Evolutionary conservation across 2,329 filamentous ascomycete species (phyloP).

Genomic region (Blastomyces parvus): DNA sequence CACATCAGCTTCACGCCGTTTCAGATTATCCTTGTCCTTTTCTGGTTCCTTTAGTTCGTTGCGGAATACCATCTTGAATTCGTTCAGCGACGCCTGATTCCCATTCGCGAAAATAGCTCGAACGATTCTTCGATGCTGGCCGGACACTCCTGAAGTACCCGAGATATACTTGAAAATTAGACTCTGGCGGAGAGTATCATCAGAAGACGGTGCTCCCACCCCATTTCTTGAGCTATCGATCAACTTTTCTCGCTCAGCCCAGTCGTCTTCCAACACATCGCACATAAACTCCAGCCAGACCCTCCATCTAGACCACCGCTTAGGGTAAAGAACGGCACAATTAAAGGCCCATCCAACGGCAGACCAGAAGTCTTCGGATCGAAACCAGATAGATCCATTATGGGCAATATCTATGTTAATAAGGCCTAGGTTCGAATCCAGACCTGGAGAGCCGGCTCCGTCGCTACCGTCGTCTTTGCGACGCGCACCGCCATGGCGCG

Average conservation of each 20-base stretch:
- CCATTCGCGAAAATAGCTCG: slow-evolving; percentile 42
- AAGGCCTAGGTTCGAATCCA: slow-evolving; percentile 42
- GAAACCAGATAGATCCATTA: slow-evolving; percentile 58
- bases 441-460: slow-evolving; percentile 28
- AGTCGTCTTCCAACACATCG: slow-evolving; percentile 38
- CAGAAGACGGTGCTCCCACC: background rate
- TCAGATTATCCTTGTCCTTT: slow-evolving; percentile 24
- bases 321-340: slow-evolving; percentile 63
- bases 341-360: slow-evolving; percentile 88
- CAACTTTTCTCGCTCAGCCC: slow-evolving; percentile 26
- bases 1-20: slow-evolving; percentile 34
- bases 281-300: slow-evolving; percentile 67
- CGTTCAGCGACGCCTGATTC: slow-evolving; percentile 25
- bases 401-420: slow-evolving; percentile 54
- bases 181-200: slow-evolving; percentile 24
- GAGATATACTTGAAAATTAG: slow-evolving; percentile 37
- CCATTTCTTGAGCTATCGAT: slow-evolving; percentile 8
- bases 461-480: slow-evolving; percentile 21
- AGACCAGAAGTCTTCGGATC: slow-evolving; percentile 82
- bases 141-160: slow-evolving; percentile 22
- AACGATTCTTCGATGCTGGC: slow-evolving; percentile 34
- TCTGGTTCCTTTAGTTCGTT: slow-evolving; percentile 35
- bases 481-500: slow-evolving; percentile 25
- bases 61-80: slow-evolving; percentile 38
- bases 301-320: slow-evolving; percentile 73